Evolutionary conservation across 805 yeast species (phyloP).

Genomic region (Dipodascopsis uninucleata): DNA sequence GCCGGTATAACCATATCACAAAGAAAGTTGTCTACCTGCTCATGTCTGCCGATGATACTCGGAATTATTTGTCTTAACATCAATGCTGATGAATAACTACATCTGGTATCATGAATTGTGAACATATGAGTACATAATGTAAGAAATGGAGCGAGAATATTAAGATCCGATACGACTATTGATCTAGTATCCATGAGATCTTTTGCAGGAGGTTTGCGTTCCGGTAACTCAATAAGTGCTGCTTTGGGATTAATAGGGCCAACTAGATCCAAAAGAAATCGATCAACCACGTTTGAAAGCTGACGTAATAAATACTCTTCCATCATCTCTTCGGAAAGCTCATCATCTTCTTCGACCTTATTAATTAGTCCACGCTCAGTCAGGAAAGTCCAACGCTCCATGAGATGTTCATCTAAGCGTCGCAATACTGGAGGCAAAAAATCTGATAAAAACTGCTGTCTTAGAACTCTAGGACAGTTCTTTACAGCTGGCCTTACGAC

Average conservation of each 20-base stretch:
- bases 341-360: conserved; percentile 37
- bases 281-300: conserved; percentile 83
- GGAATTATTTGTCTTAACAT: conserved; percentile 71
- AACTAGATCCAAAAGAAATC: conserved; percentile 48
- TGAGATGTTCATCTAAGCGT: conserved; percentile 70
- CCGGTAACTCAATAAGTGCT: neutral
- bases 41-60: conserved; percentile 63
- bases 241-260: conserved; percentile 12
- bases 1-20: conserved; percentile 67
- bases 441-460: conserved; percentile 66
- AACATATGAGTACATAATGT: conserved; percentile 72
- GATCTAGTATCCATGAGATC: conserved; percentile 39
- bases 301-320: conserved; percentile 93
- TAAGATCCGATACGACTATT: conserved; percentile 59
- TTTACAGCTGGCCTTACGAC: conserved; percentile 82
- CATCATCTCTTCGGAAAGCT: conserved; percentile 95
- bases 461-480: conserved; percentile 74
- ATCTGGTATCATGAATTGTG: conserved; percentile 81
- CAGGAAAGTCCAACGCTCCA: conserved; percentile 61
- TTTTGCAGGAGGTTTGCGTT: too few species aligned
- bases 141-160: conserved; percentile 72
- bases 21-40: conserved; percentile 68
- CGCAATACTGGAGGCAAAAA: conserved; percentile 72
- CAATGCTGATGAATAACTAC: conserved; percentile 85
- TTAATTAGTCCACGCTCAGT: conserved; percentile 46